phyloP scores from a whole-genome alignment of 768 basidiomycete genomes.

The Podaxis sp. region DNA sequence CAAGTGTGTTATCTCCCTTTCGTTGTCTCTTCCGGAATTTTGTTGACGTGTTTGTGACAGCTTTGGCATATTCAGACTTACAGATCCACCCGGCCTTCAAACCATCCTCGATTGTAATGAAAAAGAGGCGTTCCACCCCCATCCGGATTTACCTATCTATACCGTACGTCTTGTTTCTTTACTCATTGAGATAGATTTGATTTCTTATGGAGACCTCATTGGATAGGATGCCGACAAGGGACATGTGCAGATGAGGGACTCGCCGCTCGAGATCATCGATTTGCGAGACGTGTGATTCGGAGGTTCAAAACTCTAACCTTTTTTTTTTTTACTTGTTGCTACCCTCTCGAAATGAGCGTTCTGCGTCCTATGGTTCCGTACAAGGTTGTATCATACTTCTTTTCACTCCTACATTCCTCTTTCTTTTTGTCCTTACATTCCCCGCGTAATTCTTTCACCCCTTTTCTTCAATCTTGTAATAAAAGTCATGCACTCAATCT shows the following conservation, averaged over 20 bases:
- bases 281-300: constrained; percentile 41
- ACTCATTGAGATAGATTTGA: neutral
- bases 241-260: constrained; percentile 77
- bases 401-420: neutral
- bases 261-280: constrained; percentile 82
- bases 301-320: neutral
- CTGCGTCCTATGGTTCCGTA: no score
- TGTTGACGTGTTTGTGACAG: constrained; percentile 32
- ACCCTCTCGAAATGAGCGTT: neutral
- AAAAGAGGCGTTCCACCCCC: constrained; percentile 84
- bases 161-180: constrained; percentile 54
- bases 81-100: constrained; percentile 81
- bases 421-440: neutral
- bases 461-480: no score
- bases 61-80: constrained; percentile 82
- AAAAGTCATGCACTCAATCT: neutral
- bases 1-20: constrained; percentile 44
- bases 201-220: constrained; percentile 1
- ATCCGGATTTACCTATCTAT: constrained; percentile 81
- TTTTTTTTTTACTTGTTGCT: neutral
- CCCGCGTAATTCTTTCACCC: no score
- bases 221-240: constrained; percentile 79
- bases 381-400: neutral
- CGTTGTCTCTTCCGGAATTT: constrained; percentile 8
- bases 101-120: constrained; percentile 66